These are phyloP conservation scores for Saitozyma sp. DNA, from an alignment of 768 basidiomycete genomes.

Conservation along the genomic window DNA sequence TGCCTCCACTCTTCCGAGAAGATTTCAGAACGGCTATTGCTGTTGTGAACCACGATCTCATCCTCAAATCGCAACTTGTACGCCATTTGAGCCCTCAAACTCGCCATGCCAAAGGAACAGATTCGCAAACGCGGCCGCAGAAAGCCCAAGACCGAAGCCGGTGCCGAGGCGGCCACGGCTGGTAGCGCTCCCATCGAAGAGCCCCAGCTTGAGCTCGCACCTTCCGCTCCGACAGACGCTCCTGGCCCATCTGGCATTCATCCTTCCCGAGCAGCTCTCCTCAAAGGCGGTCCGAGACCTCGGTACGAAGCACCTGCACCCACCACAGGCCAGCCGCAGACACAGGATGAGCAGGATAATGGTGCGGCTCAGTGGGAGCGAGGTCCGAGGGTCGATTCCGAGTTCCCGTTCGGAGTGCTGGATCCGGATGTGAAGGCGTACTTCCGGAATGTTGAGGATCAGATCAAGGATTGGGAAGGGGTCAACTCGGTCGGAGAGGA, in stretches of 20 bases:
- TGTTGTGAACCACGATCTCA: too few species aligned
- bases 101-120: slow-evolving; percentile 50
- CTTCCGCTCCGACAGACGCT: neutral
- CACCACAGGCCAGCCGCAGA: slow-evolving; percentile 1
- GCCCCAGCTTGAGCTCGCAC: neutral
- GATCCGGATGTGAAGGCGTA: slow-evolving; percentile 90
- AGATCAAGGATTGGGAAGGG: slow-evolving; percentile 81
- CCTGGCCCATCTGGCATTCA: slow-evolving; percentile 25
- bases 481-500: slow-evolving; percentile 51
- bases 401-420: slow-evolving; percentile 85
- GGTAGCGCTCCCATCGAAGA: neutral
- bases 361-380: slow-evolving; percentile 27
- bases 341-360: slow-evolving; percentile 8
- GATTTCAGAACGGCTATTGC: too few species aligned
- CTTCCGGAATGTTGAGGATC: slow-evolving; percentile 81
- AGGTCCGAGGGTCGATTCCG: slow-evolving; percentile 47
- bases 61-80: neutral
- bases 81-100: too few species aligned
- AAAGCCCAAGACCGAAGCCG: slow-evolving; percentile 33
- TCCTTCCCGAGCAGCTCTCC: slow-evolving; percentile 37
- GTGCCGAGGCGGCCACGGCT: slow-evolving; percentile 1
- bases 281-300: slow-evolving; percentile 17
- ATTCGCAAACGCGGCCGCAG: slow-evolving; percentile 48
- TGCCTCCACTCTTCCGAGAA: too few species aligned
- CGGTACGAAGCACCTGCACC: neutral